A percentile compares a stretch with the other conserved stretches of the same genome.
These are phyloP conservation scores for Hymenoscyphus fraxineus DNA, from an alignment of 2,329 filamentous ascomycete genomes.

Conservation along the genomic window DNA sequence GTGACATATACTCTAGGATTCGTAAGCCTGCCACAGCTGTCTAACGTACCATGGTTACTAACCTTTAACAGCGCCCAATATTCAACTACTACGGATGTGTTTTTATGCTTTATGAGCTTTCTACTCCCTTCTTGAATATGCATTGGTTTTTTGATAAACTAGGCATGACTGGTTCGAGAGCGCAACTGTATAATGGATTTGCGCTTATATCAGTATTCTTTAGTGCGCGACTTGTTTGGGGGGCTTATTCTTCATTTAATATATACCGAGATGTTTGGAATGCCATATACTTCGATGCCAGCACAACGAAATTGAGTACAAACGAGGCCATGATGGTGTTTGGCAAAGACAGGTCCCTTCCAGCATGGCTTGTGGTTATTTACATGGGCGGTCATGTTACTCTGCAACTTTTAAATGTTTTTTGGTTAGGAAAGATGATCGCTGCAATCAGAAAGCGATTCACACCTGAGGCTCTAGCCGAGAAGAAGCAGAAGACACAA, in stretches of 20 bases:
- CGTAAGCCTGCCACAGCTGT: slow-evolving; percentile 48
- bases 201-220: slow-evolving; percentile 70
- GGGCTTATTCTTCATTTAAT: slow-evolving; percentile 63
- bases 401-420: slow-evolving; percentile 72
- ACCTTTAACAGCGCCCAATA: slow-evolving; percentile 61
- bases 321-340: slow-evolving; percentile 26
- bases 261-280: slow-evolving; percentile 66
- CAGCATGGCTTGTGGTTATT: slow-evolving; percentile 64
- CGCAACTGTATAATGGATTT: slow-evolving; percentile 76
- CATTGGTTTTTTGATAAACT: slow-evolving; percentile 90
- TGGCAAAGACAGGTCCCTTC: slow-evolving; percentile 43
- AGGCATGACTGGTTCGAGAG: slow-evolving; percentile 66
- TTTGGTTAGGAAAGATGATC: slow-evolving; percentile 80
- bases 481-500: slow-evolving; percentile 3
- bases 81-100: slow-evolving; percentile 74
- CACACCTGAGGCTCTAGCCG: slow-evolving; percentile 9
- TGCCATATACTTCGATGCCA: slow-evolving; percentile 26
- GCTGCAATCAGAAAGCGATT: slow-evolving; percentile 27
- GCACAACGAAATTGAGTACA: slow-evolving; percentile 38
- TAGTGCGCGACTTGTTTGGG: slow-evolving; percentile 71
- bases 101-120: slow-evolving; percentile 83
- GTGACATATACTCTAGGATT: slow-evolving; percentile 74
- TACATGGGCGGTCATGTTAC: slow-evolving; percentile 69
- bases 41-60: slow-evolving; percentile 1
- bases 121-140: slow-evolving; percentile 77